A percentile compares a stretch with the other conserved stretches of the same genome.
phyloP scores from a whole-genome alignment of 2,329 filamentous ascomycete species.

The Periconia macrospinosa region DNA sequence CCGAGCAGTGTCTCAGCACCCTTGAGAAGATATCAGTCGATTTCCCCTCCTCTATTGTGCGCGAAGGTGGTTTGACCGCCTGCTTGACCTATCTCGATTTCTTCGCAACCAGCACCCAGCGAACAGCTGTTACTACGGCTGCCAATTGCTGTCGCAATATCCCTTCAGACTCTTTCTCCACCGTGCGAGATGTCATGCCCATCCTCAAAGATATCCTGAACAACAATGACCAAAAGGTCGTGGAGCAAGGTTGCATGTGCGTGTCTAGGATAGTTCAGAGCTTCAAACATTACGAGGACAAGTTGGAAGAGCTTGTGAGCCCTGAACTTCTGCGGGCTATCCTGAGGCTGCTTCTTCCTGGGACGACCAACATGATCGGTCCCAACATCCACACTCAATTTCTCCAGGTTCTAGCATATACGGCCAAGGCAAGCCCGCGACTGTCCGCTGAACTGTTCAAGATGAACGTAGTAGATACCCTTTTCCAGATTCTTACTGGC shows the following conservation, averaged over 20 bases:
- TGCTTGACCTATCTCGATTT: slow-evolving; percentile 96
- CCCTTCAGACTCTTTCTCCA: slow-evolving; percentile 86
- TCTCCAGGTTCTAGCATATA: slow-evolving; percentile 85
- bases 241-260: slow-evolving; percentile 94
- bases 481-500: slow-evolving; percentile 96
- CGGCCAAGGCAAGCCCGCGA: slow-evolving; percentile 82
- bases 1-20: slow-evolving; percentile 94
- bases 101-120: slow-evolving; percentile 94
- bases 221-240: slow-evolving; percentile 93
- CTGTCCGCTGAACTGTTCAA: slow-evolving; percentile 90
- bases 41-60: slow-evolving; percentile 91
- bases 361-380: slow-evolving; percentile 92
- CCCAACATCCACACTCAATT: slow-evolving; percentile 96
- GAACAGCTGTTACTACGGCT: slow-evolving; percentile 94
- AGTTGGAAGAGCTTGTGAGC: slow-evolving; percentile 90
- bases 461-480: slow-evolving; percentile 94
- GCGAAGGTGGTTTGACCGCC: slow-evolving; percentile 92
- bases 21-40: slow-evolving; percentile 97
- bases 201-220: slow-evolving; percentile 86
- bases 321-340: slow-evolving; percentile 83
- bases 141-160: slow-evolving; percentile 99
- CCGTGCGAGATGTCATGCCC: slow-evolving; percentile 94
- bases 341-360: slow-evolving; percentile 83
- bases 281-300: slow-evolving; percentile 84
- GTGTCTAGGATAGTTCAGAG: slow-evolving; percentile 96